Base-by-base conservation (phyloP, 1,284 basidiomycete genomes). In the Leccinum subrobustum region DNA sequence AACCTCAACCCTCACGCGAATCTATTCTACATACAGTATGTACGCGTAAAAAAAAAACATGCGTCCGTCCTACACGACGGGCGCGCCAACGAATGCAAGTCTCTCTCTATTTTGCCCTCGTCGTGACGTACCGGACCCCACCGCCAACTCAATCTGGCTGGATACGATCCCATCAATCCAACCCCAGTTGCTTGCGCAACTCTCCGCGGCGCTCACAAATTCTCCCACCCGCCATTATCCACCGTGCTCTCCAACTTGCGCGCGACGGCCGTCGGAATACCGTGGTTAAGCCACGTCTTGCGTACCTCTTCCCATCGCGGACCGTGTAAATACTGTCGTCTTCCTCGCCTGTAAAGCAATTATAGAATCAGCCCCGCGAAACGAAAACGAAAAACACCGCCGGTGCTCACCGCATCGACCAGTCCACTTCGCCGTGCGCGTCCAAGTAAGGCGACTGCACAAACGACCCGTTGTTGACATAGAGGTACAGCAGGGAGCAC, bases 291-390 rank as follows among this genome's bases (percentile, higher is more conserved):
- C 94, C 96, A 98, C 1, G 85, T 86, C 76, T 91, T 93, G 29
- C 95, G 83, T 53, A 97, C 82, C 62, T 98, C 96, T 70, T 98
- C 96, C 87, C 94, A 94, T 47, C 97, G 82, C 18, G 90, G 87
- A 56, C 82, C 79, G 69, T 98, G 95, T 23, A 99, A 76, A 72
- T 87, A 94, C 73, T 98, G 96, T 54, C 95, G 84, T 56, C 94
- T 85, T 5, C 95, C 93, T 23, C 93, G 87, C 73, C 92, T 91
- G 71, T 29, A 52, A 53, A 14, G 0, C 9, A 0, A 39, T 6
- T n/a, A 39, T 7, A 3, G 16, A 12, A 42, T 42, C 39, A 18
- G n/a, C 39, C 7, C n/a, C 42, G 9, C 42, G 42, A 35, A 35
- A 33, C 31, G 0, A 33, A 18, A 18, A n/a, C 9, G 9, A 31